Evolutionary conservation across 139 green algal species (phyloP), one percentile per base, ranked within the genome.

Genomic region (Desmodesmus armatus): DNA sequence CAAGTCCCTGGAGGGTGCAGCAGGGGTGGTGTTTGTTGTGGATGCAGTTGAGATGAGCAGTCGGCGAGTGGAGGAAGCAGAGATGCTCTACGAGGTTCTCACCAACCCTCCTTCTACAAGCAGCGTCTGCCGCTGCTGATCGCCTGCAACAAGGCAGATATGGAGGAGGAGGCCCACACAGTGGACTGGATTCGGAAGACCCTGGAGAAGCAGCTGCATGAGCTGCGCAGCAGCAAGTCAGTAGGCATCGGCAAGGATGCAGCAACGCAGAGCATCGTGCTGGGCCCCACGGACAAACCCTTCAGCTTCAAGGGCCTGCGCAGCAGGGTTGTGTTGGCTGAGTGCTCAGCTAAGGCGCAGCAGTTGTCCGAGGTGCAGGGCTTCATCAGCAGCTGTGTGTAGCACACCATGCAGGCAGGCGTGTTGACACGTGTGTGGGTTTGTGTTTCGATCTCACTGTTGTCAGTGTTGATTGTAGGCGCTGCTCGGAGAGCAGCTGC

Each of bases 131-230:
- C 96, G 0, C n/a, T 99, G 39, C 88, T 99, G 72, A 62, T 99
- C 47, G 95, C 91, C 29, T 98, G 94, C 92, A 99, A 99, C 92
- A 99, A 99, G 87, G 88, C 91, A 44, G 96, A 99, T 79, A 83
- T 93, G 51, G 94, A 97, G 33, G 84, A 87, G 15, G 92, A 95
- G 58, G 96, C 96, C 5, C 95, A 99, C 89, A 93, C 93, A 2
- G 85, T 96, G 27, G 95, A 98, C 0, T 99, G 98, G 71, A 92
- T 98, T 1, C 78, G 92, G 2, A 96, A 96, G 83, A 94, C 93
- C 9, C 88, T 99, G 27, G 96, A 99, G 85, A 92, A 92, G 81
- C 96, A 99, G 87, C 88, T 99, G 23, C 92, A 96, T 73, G 84
- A 83, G n/a, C 91, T 97, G 89, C 90, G 93, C 70, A 93, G 90